Evolutionary conservation across 345 rosid species (phyloP).

Genomic region (Eucalyptus paniculata): DNA sequence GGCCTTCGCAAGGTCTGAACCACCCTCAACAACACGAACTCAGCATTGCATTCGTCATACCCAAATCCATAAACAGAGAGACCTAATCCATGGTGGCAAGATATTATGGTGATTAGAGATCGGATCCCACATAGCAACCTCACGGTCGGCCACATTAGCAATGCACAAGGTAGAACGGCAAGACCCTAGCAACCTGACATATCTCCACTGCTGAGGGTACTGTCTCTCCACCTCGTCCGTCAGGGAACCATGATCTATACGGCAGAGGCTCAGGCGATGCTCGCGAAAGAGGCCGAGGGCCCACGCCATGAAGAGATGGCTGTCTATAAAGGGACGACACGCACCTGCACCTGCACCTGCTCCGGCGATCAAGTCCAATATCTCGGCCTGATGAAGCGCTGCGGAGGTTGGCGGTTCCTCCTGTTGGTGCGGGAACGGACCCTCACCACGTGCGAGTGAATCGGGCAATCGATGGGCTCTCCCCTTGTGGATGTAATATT

Average conservation of each 20-base stretch:
- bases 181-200: slow-evolving; percentile 18
- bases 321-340: slow-evolving; percentile 15
- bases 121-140: slow-evolving; percentile 11
- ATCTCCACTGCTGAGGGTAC: slow-evolving; percentile 3
- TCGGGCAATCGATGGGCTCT: slow-evolving; percentile 10
- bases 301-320: background rate
- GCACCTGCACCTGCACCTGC: slow-evolving; percentile 10
- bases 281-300: background rate
- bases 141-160: slow-evolving; percentile 1
- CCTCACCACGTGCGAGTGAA: slow-evolving; percentile 95
- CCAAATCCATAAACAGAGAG: slow-evolving; percentile 23
- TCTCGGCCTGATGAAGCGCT: slow-evolving; percentile 50
- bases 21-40: slow-evolving; percentile 19
- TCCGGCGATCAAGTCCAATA: slow-evolving; percentile 1
- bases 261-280: slow-evolving; percentile 1
- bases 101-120: background rate
- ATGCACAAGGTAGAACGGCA: slow-evolving; percentile 19
- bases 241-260: background rate
- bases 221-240: background rate
- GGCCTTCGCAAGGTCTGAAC: background rate
- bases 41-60: slow-evolving; percentile 3
- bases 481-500: too few relatives aligned
- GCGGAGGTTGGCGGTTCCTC: slow-evolving; percentile 77
- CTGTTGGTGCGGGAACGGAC: slow-evolving; percentile 69
- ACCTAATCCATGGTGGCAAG: slow-evolving; percentile 1